Conservation (phyloP, 2,329 filamentous ascomycete species). For the Scytalidium sp. region DNA sequence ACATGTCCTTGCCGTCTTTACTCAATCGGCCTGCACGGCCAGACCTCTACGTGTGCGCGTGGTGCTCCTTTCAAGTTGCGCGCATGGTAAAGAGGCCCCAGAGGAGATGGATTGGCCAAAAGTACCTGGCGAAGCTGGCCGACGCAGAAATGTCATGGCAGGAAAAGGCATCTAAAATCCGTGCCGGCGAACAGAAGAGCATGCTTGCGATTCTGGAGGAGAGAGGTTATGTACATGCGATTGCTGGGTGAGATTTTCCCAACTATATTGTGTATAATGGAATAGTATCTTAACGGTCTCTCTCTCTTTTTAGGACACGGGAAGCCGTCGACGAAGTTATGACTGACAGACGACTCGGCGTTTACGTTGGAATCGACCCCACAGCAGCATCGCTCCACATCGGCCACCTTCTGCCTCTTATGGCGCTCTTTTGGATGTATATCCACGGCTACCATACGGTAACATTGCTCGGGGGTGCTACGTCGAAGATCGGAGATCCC, state of each 20-base stretch:
- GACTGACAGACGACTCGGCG: slow-evolving; percentile 62
- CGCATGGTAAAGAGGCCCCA: slow-evolving; percentile 8
- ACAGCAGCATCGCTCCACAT: slow-evolving; percentile 78
- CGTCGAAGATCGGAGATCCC: slow-evolving; percentile 76
- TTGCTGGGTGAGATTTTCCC: slow-evolving; percentile 59
- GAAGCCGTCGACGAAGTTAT: slow-evolving; percentile 61
- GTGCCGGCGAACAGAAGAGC: slow-evolving; percentile 45
- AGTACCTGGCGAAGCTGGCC: slow-evolving; percentile 32
- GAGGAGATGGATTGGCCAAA: slow-evolving; percentile 24
- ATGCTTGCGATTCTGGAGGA: slow-evolving; percentile 66
- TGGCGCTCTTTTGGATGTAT: slow-evolving; percentile 84
- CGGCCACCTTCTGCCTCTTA: slow-evolving; percentile 76
- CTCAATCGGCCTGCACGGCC: slow-evolving; percentile 19
- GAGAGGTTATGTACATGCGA: slow-evolving; percentile 70
- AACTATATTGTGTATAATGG: slow-evolving; percentile 4
- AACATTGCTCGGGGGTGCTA: slow-evolving; percentile 70
- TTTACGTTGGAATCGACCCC: slow-evolving; percentile 80
- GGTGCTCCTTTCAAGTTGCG: slow-evolving; percentile 22
- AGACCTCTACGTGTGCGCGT: slow-evolving; percentile 24
- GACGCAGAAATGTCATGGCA: slow-evolving; percentile 42
- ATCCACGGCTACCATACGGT: slow-evolving; percentile 68
- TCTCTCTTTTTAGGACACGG: slow-evolving; percentile 28
- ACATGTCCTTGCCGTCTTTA: slow-evolving; percentile 24
- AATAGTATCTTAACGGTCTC: slow-evolving; percentile 1
- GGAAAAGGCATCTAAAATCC: slow-evolving; percentile 42